Evolutionary conservation across 192 early-diverging fungal genomes (phyloP), one percentile per base, ranked within the genome.

Genomic region (Linnemannia elongata): DNA sequence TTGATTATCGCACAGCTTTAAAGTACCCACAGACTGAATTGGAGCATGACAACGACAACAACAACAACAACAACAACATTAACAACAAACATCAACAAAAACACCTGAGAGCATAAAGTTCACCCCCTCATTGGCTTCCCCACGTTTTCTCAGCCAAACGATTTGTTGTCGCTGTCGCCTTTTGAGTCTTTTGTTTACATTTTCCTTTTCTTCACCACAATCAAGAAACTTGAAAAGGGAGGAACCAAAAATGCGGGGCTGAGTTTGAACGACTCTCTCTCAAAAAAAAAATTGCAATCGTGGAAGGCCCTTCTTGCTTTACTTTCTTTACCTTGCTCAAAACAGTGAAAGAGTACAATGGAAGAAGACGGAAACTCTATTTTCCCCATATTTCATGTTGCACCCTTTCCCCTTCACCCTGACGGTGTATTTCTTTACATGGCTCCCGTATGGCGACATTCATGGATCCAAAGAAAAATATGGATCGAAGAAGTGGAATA

Each of bases 241-340:
- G 45, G 35, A 24, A 12, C 7, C 2, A 18, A 60, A 41, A 84
- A 74, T 81, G 84, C 83, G 83, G 83, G 83, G 83, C 83, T 85
- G 83, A 80, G 83, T 85, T 85, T 77, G 42, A 85, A 84, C 76
- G 13, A 39, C 42, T 36, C 75, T 18, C 63, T n/a, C n/a, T n/a
- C 18, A 33, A 55, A 39, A 20, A 36, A 66, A 66, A 66, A 63
- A 12, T n/a, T 24, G 1, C 54, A 24, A 60, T 60, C 57, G 22
- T 55, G 5, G 41, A 79, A 60, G 36, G 1, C 18, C 18, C 41
- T 18, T 49, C 22, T 35, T 36, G 44, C 35, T 38, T 55, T 76
- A 9, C 6, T 7, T 52, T 47, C 38, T 39, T 39, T 1, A 39
- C 38, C 38, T 78, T 52, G 15, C 30, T 70, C 68, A 8, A 57